Base-by-base conservation (phyloP, 176 grass and related monocot genomes). In the Eragrostis curvula region DNA sequence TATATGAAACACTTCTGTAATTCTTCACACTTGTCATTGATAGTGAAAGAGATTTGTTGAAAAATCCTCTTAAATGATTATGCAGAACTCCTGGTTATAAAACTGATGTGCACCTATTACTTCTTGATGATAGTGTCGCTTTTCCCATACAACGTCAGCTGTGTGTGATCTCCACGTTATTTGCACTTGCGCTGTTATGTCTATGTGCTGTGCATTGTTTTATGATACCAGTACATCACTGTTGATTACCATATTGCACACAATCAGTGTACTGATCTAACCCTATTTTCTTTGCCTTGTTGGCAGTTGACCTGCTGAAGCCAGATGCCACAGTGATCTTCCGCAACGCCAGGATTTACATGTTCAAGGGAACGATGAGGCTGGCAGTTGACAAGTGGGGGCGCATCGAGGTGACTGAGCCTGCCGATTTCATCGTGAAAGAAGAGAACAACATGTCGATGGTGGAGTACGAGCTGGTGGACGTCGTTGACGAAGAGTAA, bases 351-450 rank as follows among this genome's bases (percentile, higher is more conserved):
- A 84, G 75, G 81, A 84, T 84, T 66, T 71, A 84, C 62, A 84
- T 84, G 72, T 84, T 84, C 81, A 84, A 84, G 81, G 81, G 81
- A 23, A 84, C 81, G 5, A 84, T 84, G 81, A 84, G 81, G 71
- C 71, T 84, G 61, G 50, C 49, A 11, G 82, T 84, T 30, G 82
- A 84, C 82, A 84, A 84, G 64, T 84, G 82, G n/a, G n/a, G n/a
- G n/a, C n/a, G n/a, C n/a, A n/a, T n/a, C n/a, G n/a, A n/a, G n/a
- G n/a, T n/a, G n/a, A n/a, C n/a, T n/a, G n/a, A n/a, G n/a, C n/a
- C n/a, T n/a, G n/a, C n/a, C n/a, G n/a, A n/a, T n/a, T n/a, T 84
- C 41, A 15, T 21, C 9, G 82, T 84, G 5, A 84, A 84, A 1
- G 8, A 84, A 77, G 82, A 84, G 51, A 84, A 84, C 51, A 84